Base-by-base conservation (phyloP, 371 early-diverging fungal species). In the Apophysomyces variabilis region DNA sequence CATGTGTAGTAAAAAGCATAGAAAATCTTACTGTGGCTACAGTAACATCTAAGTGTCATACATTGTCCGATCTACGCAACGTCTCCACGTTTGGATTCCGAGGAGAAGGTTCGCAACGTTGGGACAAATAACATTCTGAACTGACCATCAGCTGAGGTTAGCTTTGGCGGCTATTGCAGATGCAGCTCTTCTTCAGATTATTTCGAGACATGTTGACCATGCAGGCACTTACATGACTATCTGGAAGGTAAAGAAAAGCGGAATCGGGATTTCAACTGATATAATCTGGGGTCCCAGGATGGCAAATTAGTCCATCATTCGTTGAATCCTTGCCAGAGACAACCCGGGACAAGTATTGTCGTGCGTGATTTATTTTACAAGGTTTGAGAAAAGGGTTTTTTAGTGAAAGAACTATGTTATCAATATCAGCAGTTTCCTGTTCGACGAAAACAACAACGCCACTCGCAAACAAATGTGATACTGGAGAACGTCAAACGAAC, bases 351-450 rank as follows among this genome's bases (percentile, higher is more conserved):
- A 6, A 84, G 80, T 5, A 84, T 90, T 0, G 71, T 78, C 16
- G 82, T 87, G 11, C 78, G 82, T 7, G 89, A 89, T 70, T 62
- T 92, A n/a, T 92, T 92, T 59, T 88, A 85, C 78, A 90, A 89
- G 74, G 91, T 50, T 50, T 18, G 50, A 18, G 89, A 78, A 57
- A 37, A 8, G 6, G 9, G 7, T 7, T 26, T 12, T 37, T 35
- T 57, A 7, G 54, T 9, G 41, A 44, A 61, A 47, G 37, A 45
- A n/a, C 38, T 26, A 35, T n/a, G 6, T 39, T 45, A 13, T 38
- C 36, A 26, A 43, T 45, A 37, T 41, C 35, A 38, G 11, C 45
- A 90, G 89, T 81, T 77, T 64, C 90, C 90, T 35, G 86, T 88
- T n/a, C 76, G 90, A 9, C 78, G 83, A 56, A 79, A 76, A 58